Base-by-base conservation (phyloP, 1,139 yeast species). In the Yamadazyma triangularis region DNA sequence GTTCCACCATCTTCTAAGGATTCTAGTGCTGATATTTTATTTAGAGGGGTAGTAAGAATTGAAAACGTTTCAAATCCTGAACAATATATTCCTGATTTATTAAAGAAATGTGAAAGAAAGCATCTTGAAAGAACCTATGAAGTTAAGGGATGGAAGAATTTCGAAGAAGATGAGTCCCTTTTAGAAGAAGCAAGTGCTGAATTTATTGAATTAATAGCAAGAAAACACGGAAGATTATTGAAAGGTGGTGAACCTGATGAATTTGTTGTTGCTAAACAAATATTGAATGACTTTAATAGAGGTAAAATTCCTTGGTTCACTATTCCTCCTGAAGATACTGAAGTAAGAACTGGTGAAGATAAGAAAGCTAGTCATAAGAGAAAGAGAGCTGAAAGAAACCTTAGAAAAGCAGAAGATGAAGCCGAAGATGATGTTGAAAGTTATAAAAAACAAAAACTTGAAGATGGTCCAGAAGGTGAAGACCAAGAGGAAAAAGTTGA, bases 161-260 rank as follows among this genome's bases (percentile, higher is more conserved):
- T 58, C 38, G 74, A 68, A 48, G 73, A 67, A 9, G 64, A 68
- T 34, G 50, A 47, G 9, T 35, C 46, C 11, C 48, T 63, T 31
- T 53, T 67, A 38, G 73, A 66, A 41, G 55, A 56, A 29, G 79
- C 87, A 40, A 70, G 95, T 36, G 69, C 77, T 4, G 95, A 88
- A 49, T 91, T 91, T 51, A 73, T 91, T 41, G 96, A 89, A 58
- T 64, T 87, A 50, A 69, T 91, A 47, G 98, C 98, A 2, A 78
- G 95, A 56, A 91, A 89, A 58, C 85, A 78, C 34, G 98, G 98
- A 41, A 78, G 95, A 56, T 70, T 91, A 44, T 66, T 91, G 48
- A 91, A 91, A 61, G 98, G 98, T 38, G 98, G 97, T 45, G 98
- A 91, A 61, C 95, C 97, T 2, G 97, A 91, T 59, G 96, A 89